These are phyloP conservation scores for Scheffersomyces segobiensis DNA, from an alignment of 1,139 yeast species.

Conservation along the genomic window DNA sequence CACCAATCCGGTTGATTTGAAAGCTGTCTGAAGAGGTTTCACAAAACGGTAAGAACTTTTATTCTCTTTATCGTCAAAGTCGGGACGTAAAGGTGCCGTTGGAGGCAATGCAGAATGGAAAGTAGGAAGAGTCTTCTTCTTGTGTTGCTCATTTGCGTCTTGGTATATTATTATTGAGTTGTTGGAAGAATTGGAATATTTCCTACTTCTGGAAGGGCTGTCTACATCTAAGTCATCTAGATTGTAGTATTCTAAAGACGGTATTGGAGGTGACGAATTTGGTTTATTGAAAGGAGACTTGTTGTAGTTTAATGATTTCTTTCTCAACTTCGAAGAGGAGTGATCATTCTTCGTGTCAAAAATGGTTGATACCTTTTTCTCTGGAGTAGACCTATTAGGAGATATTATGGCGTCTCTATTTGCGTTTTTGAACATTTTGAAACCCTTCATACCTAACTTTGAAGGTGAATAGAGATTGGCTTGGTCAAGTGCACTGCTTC, in stretches of 20 bases:
- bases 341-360: slow-evolving; percentile 15
- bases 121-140: slow-evolving; percentile 5
- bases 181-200: slow-evolving; percentile 22
- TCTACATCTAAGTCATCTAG: slow-evolving; percentile 33
- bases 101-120: slow-evolving; percentile 1
- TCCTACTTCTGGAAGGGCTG: slow-evolving; percentile 38
- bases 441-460: slow-evolving; percentile 30
- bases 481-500: slow-evolving; percentile 6
- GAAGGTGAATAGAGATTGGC: slow-evolving; percentile 31
- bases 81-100: slow-evolving; percentile 9
- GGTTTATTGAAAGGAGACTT: slow-evolving; percentile 21
- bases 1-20: slow-evolving; percentile 70
- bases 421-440: slow-evolving; percentile 37
- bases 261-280: slow-evolving; percentile 15
- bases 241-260: slow-evolving; percentile 27
- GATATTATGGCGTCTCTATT: slow-evolving; percentile 34
- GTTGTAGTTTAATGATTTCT: slow-evolving; percentile 13
- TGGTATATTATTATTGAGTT: slow-evolving; percentile 16
- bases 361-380: slow-evolving; percentile 17
- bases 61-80: slow-evolving; percentile 36
- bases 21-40: slow-evolving; percentile 84
- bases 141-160: slow-evolving; percentile 7
- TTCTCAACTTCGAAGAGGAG: slow-evolving; percentile 14
- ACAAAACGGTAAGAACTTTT: slow-evolving; percentile 63
- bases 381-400: slow-evolving; percentile 26